phyloP scores from a whole-genome alignment of 2,329 filamentous ascomycete genomes.

The Pezicula carpinea region DNA sequence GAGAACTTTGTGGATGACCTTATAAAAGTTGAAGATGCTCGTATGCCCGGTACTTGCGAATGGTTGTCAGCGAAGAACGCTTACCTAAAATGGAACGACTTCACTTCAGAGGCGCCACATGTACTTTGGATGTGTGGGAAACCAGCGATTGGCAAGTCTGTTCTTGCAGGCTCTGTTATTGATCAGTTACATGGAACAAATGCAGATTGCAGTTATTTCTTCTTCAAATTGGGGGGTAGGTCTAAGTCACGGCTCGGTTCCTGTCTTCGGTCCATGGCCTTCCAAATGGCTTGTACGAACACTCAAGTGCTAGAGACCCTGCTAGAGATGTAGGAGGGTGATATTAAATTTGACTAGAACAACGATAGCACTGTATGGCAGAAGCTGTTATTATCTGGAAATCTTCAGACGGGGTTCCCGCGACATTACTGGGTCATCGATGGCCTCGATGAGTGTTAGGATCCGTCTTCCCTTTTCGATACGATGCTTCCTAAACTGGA shows the following conservation, averaged over 20 bases:
- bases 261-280: constrained; percentile 25
- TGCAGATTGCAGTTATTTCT: constrained; percentile 16
- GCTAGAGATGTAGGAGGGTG: constrained; percentile 17
- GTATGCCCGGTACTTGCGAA: constrained; percentile 16
- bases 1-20: no score
- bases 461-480: no score
- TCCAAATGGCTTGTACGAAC: constrained; percentile 29
- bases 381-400: constrained; percentile 29
- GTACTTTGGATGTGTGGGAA: constrained; percentile 25
- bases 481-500: no score
- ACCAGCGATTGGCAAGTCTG: constrained; percentile 24
- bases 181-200: constrained; percentile 9
- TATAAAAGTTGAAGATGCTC: no score
- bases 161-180: constrained; percentile 15
- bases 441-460: constrained; percentile 31
- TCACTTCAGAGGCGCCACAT: background rate
- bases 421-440: constrained; percentile 33
- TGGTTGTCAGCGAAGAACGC: constrained; percentile 12
- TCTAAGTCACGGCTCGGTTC: constrained; percentile 9
- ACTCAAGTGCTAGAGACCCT: no score
- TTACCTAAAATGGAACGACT: constrained; percentile 9
- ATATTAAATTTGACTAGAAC: no score
- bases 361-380: constrained; percentile 28
- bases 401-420: constrained; percentile 21
- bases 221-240: constrained; percentile 20